phyloP scores from a whole-genome alignment of 768 basidiomycete genomes.

The Albatrellus ellisii region DNA sequence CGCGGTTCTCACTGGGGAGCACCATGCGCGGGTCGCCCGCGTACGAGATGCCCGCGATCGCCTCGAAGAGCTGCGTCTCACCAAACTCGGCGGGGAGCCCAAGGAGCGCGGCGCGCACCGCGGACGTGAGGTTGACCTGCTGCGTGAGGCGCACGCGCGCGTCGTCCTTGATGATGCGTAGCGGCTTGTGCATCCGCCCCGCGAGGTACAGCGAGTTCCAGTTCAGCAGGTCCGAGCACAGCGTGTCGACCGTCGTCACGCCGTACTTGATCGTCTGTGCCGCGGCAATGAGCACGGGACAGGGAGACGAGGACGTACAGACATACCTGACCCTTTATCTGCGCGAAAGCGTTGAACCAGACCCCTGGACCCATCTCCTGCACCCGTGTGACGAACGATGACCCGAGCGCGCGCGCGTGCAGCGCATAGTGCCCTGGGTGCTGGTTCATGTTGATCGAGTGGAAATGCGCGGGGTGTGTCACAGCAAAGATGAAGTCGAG shows the following conservation, averaged over 20 bases:
- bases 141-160: slow-evolving; percentile 85
- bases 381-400: slow-evolving; percentile 64
- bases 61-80: slow-evolving; percentile 71
- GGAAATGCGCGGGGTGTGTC: slow-evolving; percentile 86
- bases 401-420: slow-evolving; percentile 75
- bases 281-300: background rate
- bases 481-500: slow-evolving; percentile 97
- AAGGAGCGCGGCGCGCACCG: slow-evolving; percentile 81
- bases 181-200: slow-evolving; percentile 95
- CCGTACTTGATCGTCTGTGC: slow-evolving; percentile 93
- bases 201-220: slow-evolving; percentile 92
- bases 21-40: slow-evolving; percentile 88
- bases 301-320: slow-evolving; percentile 33
- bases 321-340: slow-evolving; percentile 75
- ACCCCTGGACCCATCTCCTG: slow-evolving; percentile 74
- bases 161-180: slow-evolving; percentile 86
- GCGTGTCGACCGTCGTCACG: slow-evolving; percentile 79
- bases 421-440: slow-evolving; percentile 85
- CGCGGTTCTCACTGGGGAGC: slow-evolving; percentile 86
- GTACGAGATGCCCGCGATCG: slow-evolving; percentile 81
- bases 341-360: slow-evolving; percentile 93
- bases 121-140: slow-evolving; percentile 87
- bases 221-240: slow-evolving; percentile 82
- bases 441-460: slow-evolving; percentile 90
- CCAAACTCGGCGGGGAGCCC: slow-evolving; percentile 74